A percentile compares a stretch with the other conserved stretches of the same genome.
Evolutionary conservation across 1,139 yeast genomes (phyloP).

Genomic region (Kodamaea suecica): DNA sequence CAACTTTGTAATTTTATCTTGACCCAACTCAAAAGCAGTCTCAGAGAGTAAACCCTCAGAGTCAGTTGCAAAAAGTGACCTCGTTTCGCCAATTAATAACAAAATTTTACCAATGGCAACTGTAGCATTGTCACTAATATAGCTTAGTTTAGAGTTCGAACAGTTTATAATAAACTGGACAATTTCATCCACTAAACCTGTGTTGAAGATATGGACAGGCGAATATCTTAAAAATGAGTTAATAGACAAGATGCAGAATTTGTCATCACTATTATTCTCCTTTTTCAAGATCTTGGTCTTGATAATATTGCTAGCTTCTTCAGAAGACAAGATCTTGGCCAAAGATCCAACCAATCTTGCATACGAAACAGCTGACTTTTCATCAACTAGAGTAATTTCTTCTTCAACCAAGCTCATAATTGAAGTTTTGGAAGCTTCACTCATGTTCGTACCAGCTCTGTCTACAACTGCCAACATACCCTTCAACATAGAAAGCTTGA

Average conservation of each 20-base stretch:
- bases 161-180: constrained; percentile 48
- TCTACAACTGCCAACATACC: constrained; percentile 82
- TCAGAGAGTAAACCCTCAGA: constrained; percentile 7
- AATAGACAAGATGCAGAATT: constrained; percentile 68
- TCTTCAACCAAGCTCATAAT: constrained; percentile 76
- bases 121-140: constrained; percentile 74
- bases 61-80: constrained; percentile 33
- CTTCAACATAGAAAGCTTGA: constrained; percentile 78
- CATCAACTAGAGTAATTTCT: constrained; percentile 53
- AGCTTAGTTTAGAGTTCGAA: constrained; percentile 45
- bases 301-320: constrained; percentile 63
- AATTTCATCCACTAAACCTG: constrained; percentile 46
- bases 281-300: constrained; percentile 56
- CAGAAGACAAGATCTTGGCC: constrained; percentile 60
- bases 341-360: constrained; percentile 79
- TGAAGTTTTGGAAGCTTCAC: constrained; percentile 65
- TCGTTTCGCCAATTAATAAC: constrained; percentile 43
- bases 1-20: constrained; percentile 33
- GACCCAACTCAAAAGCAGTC: constrained; percentile 34
- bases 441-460: constrained; percentile 75
- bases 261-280: constrained; percentile 19
- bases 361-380: constrained; percentile 65
- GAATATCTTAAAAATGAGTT: constrained; percentile 81
- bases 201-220: constrained; percentile 55
- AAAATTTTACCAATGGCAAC: constrained; percentile 82